A percentile compares a stretch with the other conserved stretches of the same genome.
These are phyloP conservation scores for Tricholoma matsutake DNA, from an alignment of 768 basidiomycete genomes.

Conservation along the genomic window DNA sequence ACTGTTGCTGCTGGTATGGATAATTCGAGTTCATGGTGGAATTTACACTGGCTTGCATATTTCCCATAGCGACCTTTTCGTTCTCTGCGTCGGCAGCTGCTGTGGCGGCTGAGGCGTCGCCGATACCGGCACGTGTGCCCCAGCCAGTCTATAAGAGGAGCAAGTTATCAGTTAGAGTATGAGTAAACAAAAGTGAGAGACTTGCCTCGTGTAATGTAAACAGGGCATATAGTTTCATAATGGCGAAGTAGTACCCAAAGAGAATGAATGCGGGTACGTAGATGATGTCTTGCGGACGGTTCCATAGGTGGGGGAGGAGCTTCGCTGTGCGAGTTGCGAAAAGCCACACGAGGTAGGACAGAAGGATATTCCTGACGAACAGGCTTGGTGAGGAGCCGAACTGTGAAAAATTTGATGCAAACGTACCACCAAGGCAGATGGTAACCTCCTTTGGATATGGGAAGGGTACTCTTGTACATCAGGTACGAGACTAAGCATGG, in stretches of 20 bases:
- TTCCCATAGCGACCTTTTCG: slow-evolving; percentile 26
- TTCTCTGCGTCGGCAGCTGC: slow-evolving; percentile 55
- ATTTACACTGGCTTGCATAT: slow-evolving; percentile 2
- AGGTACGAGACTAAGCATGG: slow-evolving; percentile 76
- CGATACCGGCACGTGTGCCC: slow-evolving; percentile 95
- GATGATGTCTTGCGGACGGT: slow-evolving; percentile 70
- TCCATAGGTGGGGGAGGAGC: slow-evolving; percentile 80
- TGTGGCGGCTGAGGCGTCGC: slow-evolving; percentile 76
- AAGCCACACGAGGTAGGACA: slow-evolving; percentile 69
- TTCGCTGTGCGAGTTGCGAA: slow-evolving; percentile 73
- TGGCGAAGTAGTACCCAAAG: slow-evolving; percentile 91
- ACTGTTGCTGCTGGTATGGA: slow-evolving; percentile 25
- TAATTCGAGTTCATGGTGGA: slow-evolving; percentile 22
- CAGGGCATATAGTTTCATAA: slow-evolving; percentile 93
- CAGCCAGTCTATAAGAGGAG: slow-evolving; percentile 66
- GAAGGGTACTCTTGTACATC: slow-evolving; percentile 75
- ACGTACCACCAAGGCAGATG: slow-evolving; percentile 81
- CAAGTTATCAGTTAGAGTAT: not conserved
- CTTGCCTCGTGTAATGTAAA: slow-evolving; percentile 87
- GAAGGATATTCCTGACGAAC: slow-evolving; percentile 58
- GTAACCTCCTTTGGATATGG: slow-evolving; percentile 65
- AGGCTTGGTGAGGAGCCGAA: not conserved
- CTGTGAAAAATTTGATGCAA: not conserved
- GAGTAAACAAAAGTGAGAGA: not conserved
- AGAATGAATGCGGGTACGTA: slow-evolving; percentile 83